Percentiles rank a stretch among this genome's conserved stretches.
Conservation (phyloP, 1,284 basidiomycete genomes). For the Trametes pubescens region DNA sequence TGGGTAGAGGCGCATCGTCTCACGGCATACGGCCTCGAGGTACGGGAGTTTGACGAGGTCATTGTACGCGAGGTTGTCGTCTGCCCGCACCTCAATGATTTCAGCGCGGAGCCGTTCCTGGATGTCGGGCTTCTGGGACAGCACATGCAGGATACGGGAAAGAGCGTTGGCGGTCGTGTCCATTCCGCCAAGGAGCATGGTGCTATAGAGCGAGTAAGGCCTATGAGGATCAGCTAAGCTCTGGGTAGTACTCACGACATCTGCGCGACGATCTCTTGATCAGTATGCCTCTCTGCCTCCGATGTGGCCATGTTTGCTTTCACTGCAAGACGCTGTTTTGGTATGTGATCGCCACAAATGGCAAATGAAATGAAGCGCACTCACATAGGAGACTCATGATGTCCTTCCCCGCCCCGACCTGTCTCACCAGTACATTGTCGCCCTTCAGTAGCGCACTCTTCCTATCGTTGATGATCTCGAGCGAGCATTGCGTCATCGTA, state of each 20-base stretch:
- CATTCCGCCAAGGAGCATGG: constrained; percentile 25
- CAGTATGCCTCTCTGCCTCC: constrained; percentile 29
- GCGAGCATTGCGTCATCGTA: constrained; percentile 47
- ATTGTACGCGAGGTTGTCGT: constrained; percentile 25
- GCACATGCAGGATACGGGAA: constrained; percentile 24
- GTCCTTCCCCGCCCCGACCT: constrained; percentile 50
- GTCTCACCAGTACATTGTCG: constrained; percentile 31
- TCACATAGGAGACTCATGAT: constrained; percentile 52
- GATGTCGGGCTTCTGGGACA: constrained; percentile 19
- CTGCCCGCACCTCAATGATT: constrained; percentile 19
- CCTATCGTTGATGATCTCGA: constrained; percentile 50
- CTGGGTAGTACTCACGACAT: background rate
- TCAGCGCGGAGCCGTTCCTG: constrained; percentile 28
- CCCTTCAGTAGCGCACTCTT: constrained; percentile 39
- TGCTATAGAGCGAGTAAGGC: constrained; percentile 6
- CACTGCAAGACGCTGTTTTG: constrained; percentile 19
- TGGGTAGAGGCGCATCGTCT: constrained; percentile 22
- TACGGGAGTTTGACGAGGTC: constrained; percentile 29
- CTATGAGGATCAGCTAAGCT: background rate
- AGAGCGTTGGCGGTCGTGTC: constrained; percentile 32
- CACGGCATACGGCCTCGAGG: constrained; percentile 31
- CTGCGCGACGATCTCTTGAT: constrained; percentile 24
- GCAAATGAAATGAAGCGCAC: too few species aligned
- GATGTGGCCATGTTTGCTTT: constrained; percentile 34
- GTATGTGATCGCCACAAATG: too few species aligned